Evolutionary conservation across 2,329 filamentous ascomycete species (phyloP).

Genomic region (Penicillium aurantiogriseum): DNA sequence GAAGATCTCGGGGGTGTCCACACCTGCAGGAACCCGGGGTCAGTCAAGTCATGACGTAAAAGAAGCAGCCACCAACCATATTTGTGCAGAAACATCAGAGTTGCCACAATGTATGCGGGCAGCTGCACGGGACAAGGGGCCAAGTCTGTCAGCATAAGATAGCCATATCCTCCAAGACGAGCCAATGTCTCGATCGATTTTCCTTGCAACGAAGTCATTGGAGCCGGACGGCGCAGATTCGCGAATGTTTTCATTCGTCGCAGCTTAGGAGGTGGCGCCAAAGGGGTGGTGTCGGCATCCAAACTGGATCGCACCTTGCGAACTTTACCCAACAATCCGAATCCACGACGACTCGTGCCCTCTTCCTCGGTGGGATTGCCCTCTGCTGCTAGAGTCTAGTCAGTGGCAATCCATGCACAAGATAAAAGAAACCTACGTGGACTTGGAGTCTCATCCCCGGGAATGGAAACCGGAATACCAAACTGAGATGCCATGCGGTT

Average conservation of each 20-base stretch:
- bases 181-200: slow-evolving; percentile 42
- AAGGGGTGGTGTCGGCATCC: slow-evolving; percentile 22
- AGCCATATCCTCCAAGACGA: slow-evolving; percentile 44
- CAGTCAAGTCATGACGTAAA: slow-evolving; percentile 6
- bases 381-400: neutral
- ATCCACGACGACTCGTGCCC: slow-evolving; percentile 16
- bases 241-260: slow-evolving; percentile 44
- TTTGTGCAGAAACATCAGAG: slow-evolving; percentile 36
- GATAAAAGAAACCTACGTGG: slow-evolving; percentile 6
- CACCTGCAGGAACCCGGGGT: slow-evolving; percentile 20
- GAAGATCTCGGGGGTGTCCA: slow-evolving; percentile 35
- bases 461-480: slow-evolving; percentile 21
- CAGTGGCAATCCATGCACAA: neutral
- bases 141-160: slow-evolving; percentile 37
- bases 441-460: slow-evolving; percentile 6
- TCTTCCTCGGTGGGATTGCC: neutral
- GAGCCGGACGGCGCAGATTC: slow-evolving; percentile 27
- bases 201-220: slow-evolving; percentile 38
- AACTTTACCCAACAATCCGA: slow-evolving; percentile 30
- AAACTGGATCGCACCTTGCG: slow-evolving; percentile 38
- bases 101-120: slow-evolving; percentile 46
- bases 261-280: slow-evolving; percentile 24
- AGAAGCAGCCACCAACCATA: slow-evolving; percentile 12
- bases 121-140: slow-evolving; percentile 40
- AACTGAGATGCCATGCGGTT: slow-evolving; percentile 30